Base-by-base conservation (phyloP, 257 asterid genomes). In the Solanum pimpinellifolium region DNA sequence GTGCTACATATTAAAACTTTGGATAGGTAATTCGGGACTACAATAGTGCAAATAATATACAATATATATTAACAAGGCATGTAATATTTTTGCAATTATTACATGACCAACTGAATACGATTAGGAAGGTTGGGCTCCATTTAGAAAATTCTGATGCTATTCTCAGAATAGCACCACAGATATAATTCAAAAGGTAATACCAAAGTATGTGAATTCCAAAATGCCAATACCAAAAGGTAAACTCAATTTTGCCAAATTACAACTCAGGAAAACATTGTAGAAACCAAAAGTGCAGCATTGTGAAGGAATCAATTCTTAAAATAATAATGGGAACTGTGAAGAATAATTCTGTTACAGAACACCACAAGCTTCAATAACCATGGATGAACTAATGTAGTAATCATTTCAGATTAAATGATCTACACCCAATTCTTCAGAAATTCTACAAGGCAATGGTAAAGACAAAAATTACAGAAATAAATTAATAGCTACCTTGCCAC, bases 401-500 rank as follows among this genome's bases (percentile, higher is more conserved):
- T 27, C 6, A 27, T 27, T 27, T 27, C 41, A 78, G 42, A 46
- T 27, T 46, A 78, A 78, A 27, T 31, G 23, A 21, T 78, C 1
- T 5, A 46, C 15, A 9, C 25, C 25, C 15, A 16, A 46, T 78
- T 29, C 42, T 46, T 46, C 3, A 0, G 39, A 78, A 31, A 16
- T 46, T 78, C 41, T 27, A 2, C 5, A 78, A 27, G 18, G 25
- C 15, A 46, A 25, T 77, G 42, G 21, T 27, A 37, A 78, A 46
- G 66, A 78, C 18, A 27, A 23, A 37, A 60, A 82, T 41, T 42
- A 27, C 9, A 37, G 14, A 46, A 42, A 42, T 9, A 52, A 42
- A 9, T 41, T 13, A 14, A 83, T 25, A 23, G 82, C 12, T 75
- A 88, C 90, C 90, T 88, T 88, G 46, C 90, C 90, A 73, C 90